These are phyloP conservation scores for Pezizomycotina sp. DNA, from an alignment of 2,329 filamentous ascomycete species.

Conservation along the genomic window DNA sequence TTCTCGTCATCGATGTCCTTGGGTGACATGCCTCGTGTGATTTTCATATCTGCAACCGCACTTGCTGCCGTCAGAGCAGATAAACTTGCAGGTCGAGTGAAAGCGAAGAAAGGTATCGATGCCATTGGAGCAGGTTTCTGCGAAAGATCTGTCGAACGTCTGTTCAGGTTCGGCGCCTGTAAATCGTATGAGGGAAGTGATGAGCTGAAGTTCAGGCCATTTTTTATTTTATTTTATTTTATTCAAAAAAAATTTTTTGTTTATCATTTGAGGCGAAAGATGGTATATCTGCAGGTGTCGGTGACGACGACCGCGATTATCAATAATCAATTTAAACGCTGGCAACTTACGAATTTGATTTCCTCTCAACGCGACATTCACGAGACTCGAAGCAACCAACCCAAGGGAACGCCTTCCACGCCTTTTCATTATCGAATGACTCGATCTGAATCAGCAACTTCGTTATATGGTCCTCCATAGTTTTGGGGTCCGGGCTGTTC, in stretches of 20 bases:
- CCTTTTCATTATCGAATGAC: not conserved
- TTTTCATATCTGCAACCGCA: too few relatives aligned
- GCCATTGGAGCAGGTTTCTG: not conserved
- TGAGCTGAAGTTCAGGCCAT: too few relatives aligned
- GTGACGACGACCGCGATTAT: not conserved
- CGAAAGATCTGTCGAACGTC: not conserved
- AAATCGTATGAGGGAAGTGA: too few relatives aligned
- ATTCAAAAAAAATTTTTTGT: too few relatives aligned
- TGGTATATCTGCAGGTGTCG: conserved; percentile 2
- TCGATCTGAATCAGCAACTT: conserved; percentile 1
- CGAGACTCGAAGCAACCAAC: not conserved
- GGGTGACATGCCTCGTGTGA: too few relatives aligned
- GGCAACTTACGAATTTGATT: not conserved
- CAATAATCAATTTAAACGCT: not conserved
- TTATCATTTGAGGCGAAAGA: too few relatives aligned
- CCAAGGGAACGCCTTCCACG: not conserved
- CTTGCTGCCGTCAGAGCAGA: not conserved
- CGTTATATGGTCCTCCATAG: conserved; percentile 1
- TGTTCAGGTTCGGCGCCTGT: too few relatives aligned
- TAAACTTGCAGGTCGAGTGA: conserved; percentile 1
- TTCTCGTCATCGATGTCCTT: too few relatives aligned
- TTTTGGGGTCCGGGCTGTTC: not conserved
- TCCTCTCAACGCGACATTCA: not conserved
- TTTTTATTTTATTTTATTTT: too few relatives aligned
- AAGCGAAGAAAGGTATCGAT: not conserved